Base-by-base conservation (phyloP, 768 basidiomycete genomes). In the Terana coerulea region DNA sequence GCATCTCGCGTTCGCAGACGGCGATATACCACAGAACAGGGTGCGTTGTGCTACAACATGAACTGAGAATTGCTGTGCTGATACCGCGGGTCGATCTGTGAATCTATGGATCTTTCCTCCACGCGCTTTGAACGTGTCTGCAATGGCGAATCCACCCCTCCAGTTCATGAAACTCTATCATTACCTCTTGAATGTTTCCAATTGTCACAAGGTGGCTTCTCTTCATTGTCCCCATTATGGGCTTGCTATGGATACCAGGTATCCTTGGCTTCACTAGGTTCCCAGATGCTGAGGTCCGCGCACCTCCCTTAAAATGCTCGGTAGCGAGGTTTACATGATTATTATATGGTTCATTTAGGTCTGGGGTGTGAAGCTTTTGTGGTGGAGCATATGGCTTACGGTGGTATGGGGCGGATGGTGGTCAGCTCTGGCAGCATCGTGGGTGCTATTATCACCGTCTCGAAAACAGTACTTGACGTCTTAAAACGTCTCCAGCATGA, bases 331-430 rank as follows among this genome's bases (percentile, higher is more conserved):
- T 33, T 37, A 52, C 24, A 41, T 25, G 3, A 15, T 45, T 37
- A 17, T 28, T 15, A n/a, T 41, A 81, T 77, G 68, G n/a, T n/a
- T 15, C 3, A 33, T 5, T 17, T 17, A 39, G 37, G 17, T 85
- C 10, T 86, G 81, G 80, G 75, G 75, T 28, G 75, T 85, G 9
- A 70, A 71, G 49, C 66, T 88, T 40, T 47, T 87, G 5, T 90
- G 81, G 80, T 93, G 89, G 89, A 88, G 84, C 52, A 83, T 91
- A 51, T 95, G 91, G 90, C 69, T 93, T 25, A 79, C 76, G 33
- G 80, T 94, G 28, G 70, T 80, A 4, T 95, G 92, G 92, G 80
- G 67, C 63, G 84, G 87, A 15, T 94, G 88, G 86, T 94, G 90
- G 91, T 79, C 70, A 29, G 72, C 84, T 1, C 74, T 88, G 19